Evolutionary conservation across 176 grass and related monocot species (phyloP), one percentile per base, ranked within the genome.

Genomic region (Rhynchospora breviuscula): DNA sequence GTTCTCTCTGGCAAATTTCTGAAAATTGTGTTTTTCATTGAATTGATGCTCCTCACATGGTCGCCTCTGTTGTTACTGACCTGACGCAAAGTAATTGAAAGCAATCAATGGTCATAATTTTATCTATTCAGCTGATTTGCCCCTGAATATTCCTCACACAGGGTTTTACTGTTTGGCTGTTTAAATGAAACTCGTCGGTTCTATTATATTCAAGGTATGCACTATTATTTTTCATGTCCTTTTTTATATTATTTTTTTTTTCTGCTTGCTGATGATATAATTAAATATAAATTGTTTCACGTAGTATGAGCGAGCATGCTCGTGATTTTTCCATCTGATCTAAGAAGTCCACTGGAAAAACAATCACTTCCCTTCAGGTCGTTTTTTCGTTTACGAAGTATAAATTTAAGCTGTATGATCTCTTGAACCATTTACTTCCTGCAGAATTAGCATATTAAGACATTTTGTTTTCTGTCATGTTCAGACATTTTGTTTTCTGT

Each of bases 281-380:
- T 59, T 40, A 12, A 21, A 23, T 79, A 40, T 52, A 33, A 23
- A 9, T 81, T 29, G 23, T 17, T 79, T 65, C 48, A 99, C 93
- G 75, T 89, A 70, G 85, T 85, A 83, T 69, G 35, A 95, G 89
- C 33, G 88, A 93, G 23, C 86, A 95, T 35, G 82, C 87, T 69
- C 88, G 77, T 85, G 89, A 93, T 81, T 67, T 93, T 14, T 76
- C 83, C 56, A 67, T 93, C 14, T 63, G 87, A 53, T 80, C 90
- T 59, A 95, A 90, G 79, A 94, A 88, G 72, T 91, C 88, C 70
- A 47, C 80, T 31, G 43, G 69, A 56, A 88, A 79, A 85, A 88
- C 79, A 81, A 93, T 99, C 85, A 95, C 90, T 47, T 87, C 78
- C 35, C 49, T 99, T 21, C 85, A 99, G 96, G 96, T 99, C 83